Evolutionary conservation across 805 yeast genomes (phyloP), one percentile per base, ranked within the genome.

Genomic region (Nakazawaea sp.): DNA sequence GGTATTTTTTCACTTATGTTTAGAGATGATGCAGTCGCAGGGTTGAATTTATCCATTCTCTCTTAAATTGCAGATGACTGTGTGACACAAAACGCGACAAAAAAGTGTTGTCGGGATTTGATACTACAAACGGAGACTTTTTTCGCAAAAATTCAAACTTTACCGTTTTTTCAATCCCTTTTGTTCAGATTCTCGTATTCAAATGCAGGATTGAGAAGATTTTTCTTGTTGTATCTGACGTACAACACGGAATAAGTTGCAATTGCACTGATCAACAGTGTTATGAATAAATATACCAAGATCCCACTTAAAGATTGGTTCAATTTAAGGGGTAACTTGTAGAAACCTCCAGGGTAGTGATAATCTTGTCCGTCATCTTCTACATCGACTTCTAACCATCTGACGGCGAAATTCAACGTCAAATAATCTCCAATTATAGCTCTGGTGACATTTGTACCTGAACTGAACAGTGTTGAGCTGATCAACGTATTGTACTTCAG

Each of bases 371-470:
- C 33, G 17, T 37, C 5, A 8, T 21, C 33, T 17, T 40, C 18
- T 1, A 27, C 25, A 16, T 16, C 19, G 12, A 35, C 21, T 26
- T 40, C 43, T 4, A 51, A 37, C 90, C 90, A 82, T 40, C 73
- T 63, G 15, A 74, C 69, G 19, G 79, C 74, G 43, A 82, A 66
- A 35, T 64, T 66, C 23, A 82, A 52, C 8, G 81, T 68, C 38
- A 82, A 59, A 19, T 59, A 55, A 47, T 78, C 83, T 15, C 88
- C 89, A 52, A 82, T 82, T 15, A 78, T 76, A 27, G 70, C 66
- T 42, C 82, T 65, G 2, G 80, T 68, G 4, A 78, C 69, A 47
- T 76, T 73, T 6, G 75, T 64, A n/a, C 82, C 74, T 5, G 82
- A 62, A 9, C 81, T 67, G 61, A 72, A 79, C 2, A 76, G 81